phyloP scores from a whole-genome alignment of 139 green algal species.

The Trebouxia sp. region DNA sequence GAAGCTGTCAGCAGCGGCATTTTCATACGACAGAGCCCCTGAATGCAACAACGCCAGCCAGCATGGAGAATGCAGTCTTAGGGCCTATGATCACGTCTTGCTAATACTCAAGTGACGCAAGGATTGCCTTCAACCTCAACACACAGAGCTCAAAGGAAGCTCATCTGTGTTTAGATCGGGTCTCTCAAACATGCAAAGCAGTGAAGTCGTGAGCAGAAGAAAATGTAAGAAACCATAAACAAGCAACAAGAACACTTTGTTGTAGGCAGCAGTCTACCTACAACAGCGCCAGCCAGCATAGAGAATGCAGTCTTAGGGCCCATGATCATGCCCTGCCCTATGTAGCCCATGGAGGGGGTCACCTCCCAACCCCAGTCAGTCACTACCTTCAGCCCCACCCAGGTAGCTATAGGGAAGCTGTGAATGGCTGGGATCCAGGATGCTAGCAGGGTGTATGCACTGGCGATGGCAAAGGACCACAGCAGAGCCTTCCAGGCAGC shows the following conservation, averaged over 20 bases:
- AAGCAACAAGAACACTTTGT: background rate
- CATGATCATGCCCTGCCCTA: slow-evolving; percentile 72
- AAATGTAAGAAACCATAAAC: too few relatives aligned
- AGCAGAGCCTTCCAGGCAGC: slow-evolving; percentile 36
- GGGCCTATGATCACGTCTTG: slow-evolving; percentile 72
- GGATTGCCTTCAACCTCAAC: slow-evolving; percentile 37
- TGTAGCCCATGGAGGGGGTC: slow-evolving; percentile 48
- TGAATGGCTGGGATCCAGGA: slow-evolving; percentile 14
- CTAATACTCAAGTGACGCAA: slow-evolving; percentile 59
- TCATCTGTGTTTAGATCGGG: too few relatives aligned
- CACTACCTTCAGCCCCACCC: slow-evolving; percentile 41
- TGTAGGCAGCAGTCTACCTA: slow-evolving; percentile 38
- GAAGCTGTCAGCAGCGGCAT: too few relatives aligned
- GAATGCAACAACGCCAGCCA: slow-evolving; percentile 49
- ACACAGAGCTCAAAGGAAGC: slow-evolving; percentile 49
- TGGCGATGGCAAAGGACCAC: slow-evolving; percentile 26
- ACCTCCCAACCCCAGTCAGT: slow-evolving; percentile 62
- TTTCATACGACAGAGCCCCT: too few relatives aligned
- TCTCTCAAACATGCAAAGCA: too few relatives aligned
- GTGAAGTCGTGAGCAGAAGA: too few relatives aligned
- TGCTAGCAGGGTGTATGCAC: slow-evolving; percentile 31
- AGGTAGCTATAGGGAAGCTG: slow-evolving; percentile 48
- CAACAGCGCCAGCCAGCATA: slow-evolving; percentile 60
- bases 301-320: slow-evolving; percentile 51
- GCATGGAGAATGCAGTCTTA: slow-evolving; percentile 53